Base-by-base conservation (phyloP, 768 basidiomycete genomes). In the Calocera viscosa region DNA sequence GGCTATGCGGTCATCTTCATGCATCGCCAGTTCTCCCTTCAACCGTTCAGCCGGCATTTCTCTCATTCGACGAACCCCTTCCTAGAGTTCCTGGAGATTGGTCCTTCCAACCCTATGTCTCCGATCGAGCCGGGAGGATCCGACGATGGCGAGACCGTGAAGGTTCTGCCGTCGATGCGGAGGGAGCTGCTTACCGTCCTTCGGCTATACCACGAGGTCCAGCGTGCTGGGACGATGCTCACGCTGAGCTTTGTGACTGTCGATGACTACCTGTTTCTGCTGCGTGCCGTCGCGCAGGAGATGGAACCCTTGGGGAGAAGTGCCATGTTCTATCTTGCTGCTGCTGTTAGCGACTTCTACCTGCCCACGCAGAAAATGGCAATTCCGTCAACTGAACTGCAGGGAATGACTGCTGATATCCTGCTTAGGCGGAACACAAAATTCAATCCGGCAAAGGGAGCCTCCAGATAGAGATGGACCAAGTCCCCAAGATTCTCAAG, bases 1-100 rank as follows among this genome's bases (percentile, higher is more conserved):
- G 90, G 88, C 67, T 98, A 98, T 79, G 94, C 94, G 28, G 96
- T 99, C 76, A 93, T 99, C 71, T 99, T 99, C 80, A 90, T 99
- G 84, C 95, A 99, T 76, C 82, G 95, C 24, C 93, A 96, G 77
- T 95, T 96, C 80, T 97, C 94, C 70, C 83, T 98, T 47, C 93
- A 96, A 72, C 96, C 96, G 0, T 99, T 95, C 81, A 94, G 91
- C 74, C 80, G 96, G 63, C 95, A 99, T 75, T 99, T 98, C 77
- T 96, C 94, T 10, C 95, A 99, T 76, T 94, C 93, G 0, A 94
- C 94, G 2, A 95, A 97, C 74, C 95, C 95, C 0, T 99, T 99
- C 78, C 86, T 99, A 67, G 94, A 97, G 75, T 89, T 98, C 68
- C 83, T 99, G 28, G 86, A 92, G 49, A 86, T 95, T 67, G 73